Conservation (phyloP, 805 yeast species). For the Cephaloascus albidus region DNA sequence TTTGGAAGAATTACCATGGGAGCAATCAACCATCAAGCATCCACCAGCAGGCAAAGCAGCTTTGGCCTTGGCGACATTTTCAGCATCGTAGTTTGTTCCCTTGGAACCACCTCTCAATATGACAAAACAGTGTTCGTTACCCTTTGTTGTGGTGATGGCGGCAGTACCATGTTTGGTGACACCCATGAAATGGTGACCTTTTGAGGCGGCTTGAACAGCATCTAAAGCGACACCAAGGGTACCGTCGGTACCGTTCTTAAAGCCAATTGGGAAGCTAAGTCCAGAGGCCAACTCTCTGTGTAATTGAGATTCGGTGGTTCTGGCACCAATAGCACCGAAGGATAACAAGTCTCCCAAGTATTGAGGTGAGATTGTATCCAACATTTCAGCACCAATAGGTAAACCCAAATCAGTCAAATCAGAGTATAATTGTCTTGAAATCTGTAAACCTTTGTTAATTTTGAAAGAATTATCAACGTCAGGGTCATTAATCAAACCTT, state of each 20-base stretch:
- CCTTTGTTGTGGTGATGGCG: constrained; percentile 92
- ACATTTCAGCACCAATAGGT: constrained; percentile 97
- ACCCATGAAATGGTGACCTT: constrained; percentile 92
- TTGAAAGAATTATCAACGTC: constrained; percentile 87
- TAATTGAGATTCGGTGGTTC: constrained; percentile 96
- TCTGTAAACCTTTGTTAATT: constrained; percentile 88
- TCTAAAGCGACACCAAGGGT: constrained; percentile 86
- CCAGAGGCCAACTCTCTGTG: constrained; percentile 98
- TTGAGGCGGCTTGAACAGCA: constrained; percentile 86
- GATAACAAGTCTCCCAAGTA: constrained; percentile 84
- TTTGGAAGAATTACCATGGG: constrained; percentile 94
- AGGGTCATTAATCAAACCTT: constrained; percentile 95
- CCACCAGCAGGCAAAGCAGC: constrained; percentile 41
- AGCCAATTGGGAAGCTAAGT: constrained; percentile 96
- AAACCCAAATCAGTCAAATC: constrained; percentile 71
- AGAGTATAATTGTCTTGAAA: constrained; percentile 76
- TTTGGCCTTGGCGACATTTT: constrained; percentile 69
- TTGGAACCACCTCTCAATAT: constrained; percentile 93
- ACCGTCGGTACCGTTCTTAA: constrained; percentile 98
- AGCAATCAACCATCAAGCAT: constrained; percentile 88
- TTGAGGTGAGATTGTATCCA: constrained; percentile 97
- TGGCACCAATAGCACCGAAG: constrained; percentile 97
- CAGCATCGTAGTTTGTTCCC: constrained; percentile 87
- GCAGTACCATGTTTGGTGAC: constrained; percentile 97
- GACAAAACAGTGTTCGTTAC: constrained; percentile 90